Evolutionary conservation across 1,284 basidiomycete species (phyloP).

Genomic region (Irpex sp.): DNA sequence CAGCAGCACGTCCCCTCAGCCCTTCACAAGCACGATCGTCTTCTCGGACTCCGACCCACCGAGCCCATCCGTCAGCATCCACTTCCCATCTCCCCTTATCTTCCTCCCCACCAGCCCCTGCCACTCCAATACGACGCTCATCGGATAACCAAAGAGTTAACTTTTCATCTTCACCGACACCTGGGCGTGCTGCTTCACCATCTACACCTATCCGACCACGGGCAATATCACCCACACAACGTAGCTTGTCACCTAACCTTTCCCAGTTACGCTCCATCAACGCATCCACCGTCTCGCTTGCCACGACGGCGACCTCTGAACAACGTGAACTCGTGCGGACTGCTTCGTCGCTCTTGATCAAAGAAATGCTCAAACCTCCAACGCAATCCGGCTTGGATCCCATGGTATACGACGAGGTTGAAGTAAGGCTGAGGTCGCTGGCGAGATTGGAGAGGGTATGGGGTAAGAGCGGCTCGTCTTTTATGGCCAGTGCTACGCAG

Average conservation of each 20-base stretch:
- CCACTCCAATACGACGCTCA: slow-evolving; percentile 19
- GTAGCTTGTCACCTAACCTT: slow-evolving; percentile 43
- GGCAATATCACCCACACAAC: slow-evolving; percentile 35
- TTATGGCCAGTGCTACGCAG: slow-evolving; percentile 41
- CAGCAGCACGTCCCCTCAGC: slow-evolving; percentile 35
- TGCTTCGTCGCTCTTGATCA: slow-evolving; percentile 60
- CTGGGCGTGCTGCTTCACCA: slow-evolving; percentile 24
- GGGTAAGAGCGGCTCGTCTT: slow-evolving; percentile 47
- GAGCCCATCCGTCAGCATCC: slow-evolving; percentile 33
- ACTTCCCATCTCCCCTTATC: slow-evolving; percentile 32
- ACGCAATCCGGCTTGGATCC: slow-evolving; percentile 42
- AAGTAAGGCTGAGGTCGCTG: slow-evolving; percentile 58
- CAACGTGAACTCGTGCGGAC: slow-evolving; percentile 61
- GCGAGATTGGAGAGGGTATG: slow-evolving; percentile 69
- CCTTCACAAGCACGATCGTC: slow-evolving; percentile 35
- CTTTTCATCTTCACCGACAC: slow-evolving; percentile 19
- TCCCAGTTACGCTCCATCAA: slow-evolving; percentile 40
- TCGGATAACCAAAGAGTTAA: slow-evolving; percentile 16
- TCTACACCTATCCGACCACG: slow-evolving; percentile 27
- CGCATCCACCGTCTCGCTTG: slow-evolving; percentile 51
- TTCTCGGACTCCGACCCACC: slow-evolving; percentile 30
- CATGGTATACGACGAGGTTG: slow-evolving; percentile 70
- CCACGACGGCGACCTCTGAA: slow-evolving; percentile 39
- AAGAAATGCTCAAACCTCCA: slow-evolving; percentile 58
- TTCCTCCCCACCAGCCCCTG: slow-evolving; percentile 31